Base-by-base conservation (phyloP, 345 rosid species). In the Bretschneidera sinensis region DNA sequence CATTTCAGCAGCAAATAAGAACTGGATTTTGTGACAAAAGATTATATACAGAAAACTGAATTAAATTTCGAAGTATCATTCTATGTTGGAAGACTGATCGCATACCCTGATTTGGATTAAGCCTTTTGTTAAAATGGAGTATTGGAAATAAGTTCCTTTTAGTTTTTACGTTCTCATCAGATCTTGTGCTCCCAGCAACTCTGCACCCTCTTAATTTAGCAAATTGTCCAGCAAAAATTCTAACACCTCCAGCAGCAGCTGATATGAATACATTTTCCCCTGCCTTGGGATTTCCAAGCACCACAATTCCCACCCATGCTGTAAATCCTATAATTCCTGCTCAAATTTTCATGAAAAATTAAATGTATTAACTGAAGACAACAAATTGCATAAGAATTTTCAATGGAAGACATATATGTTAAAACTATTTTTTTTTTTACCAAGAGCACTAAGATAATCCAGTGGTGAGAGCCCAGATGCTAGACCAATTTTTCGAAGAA, bases 171-270 rank as follows among this genome's bases (percentile, higher is more conserved):
- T 23, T 58, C 25, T 49, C 17, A 57, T 43, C 64, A 33, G 60
- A 63, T 0, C 67, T 60, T 17, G 67, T 54, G 39, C 67, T 63
- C 24, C 67, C 67, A 43, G 54, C 25, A n/a, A 63, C 67, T 43
- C 43, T 16, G 17, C 60, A 63, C 9, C 67, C 67, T 43, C 48
- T 63, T 11, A 63, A 35, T 20, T 63, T 63, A 18, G 64, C 64
- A 39, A 61, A 50, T 31, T 61, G 64, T 1, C 64, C 55, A 18
- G 64, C 64, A 49, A 48, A 17, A 53, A 61, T 61, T 10, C 55
- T 55, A 24, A 61, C 64, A 14, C 64, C 64, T 24, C 64, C 64
- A 4, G 55, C 64, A 1, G 64, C 64, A 1, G 64, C 64, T 18
- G 55, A 61, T 17, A 61, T 49, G 55, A 61, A 61, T 17, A 61